phyloP scores from a whole-genome alignment of 371 early-diverging fungal species.

The Syncephalastrum contaminatum region DNA sequence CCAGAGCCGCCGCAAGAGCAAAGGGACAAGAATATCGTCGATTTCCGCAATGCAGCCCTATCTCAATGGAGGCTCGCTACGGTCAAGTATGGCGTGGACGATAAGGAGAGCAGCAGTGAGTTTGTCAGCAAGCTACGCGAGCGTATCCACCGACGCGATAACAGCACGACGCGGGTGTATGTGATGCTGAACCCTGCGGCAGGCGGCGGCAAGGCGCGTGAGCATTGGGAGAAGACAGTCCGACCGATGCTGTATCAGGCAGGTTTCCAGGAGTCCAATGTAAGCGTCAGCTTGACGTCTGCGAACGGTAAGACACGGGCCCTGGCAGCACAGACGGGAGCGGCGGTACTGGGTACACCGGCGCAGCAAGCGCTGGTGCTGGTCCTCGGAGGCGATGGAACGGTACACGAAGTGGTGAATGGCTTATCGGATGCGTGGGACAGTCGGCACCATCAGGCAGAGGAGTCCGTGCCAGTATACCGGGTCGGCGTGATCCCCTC shows the following conservation, averaged over 20 bases:
- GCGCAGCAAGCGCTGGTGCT: conserved; percentile 1
- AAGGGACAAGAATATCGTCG: conserved; percentile 4
- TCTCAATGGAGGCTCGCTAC: conserved; percentile 5
- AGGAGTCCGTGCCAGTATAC: conserved; percentile 3
- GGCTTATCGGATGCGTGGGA: conserved; percentile 33
- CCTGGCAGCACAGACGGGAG: conserved; percentile 10
- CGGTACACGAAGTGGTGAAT: conserved; percentile 46
- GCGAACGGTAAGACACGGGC: conserved; percentile 9
- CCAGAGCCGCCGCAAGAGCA: conserved; percentile 1
- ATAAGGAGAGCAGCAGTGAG: not conserved
- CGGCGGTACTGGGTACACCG: not conserved
- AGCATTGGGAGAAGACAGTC: conserved; percentile 18
- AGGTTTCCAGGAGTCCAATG: conserved; percentile 7
- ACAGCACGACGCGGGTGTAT: conserved; percentile 6
- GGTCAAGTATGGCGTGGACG: not conserved
- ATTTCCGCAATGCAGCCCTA: conserved; percentile 10
- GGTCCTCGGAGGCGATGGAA: conserved; percentile 48
- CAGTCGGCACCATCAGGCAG: not conserved
- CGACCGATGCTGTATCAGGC: conserved; percentile 22
- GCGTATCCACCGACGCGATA: not conserved
- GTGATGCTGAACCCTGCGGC: conserved; percentile 26
- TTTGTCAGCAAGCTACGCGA: conserved; percentile 7
- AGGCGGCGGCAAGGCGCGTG: conserved; percentile 13
- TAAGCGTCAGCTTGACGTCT: conserved; percentile 11
- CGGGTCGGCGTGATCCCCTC: conserved; percentile 39